Base-by-base conservation (phyloP, 768 basidiomycete species). In the Pisolithus albus region DNA sequence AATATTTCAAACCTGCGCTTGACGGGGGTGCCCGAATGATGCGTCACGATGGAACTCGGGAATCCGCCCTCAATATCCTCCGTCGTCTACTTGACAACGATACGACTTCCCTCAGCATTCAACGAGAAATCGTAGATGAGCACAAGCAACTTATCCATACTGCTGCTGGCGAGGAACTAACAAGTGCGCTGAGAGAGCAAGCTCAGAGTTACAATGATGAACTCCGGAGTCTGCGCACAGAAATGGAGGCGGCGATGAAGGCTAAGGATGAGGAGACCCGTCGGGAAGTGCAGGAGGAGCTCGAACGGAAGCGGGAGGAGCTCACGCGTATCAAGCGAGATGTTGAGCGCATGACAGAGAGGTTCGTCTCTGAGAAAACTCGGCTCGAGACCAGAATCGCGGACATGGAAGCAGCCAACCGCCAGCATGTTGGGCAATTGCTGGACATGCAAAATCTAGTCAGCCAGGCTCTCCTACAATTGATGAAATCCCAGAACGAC, bases 71-170 rank as follows among this genome's bases (percentile, higher is more conserved):
- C 0, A 52, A 56, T 8, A 70, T 81, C 50, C 53, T 83, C 0
- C 70, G 71, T 8, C 65, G 68, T 26, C 60, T 83, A 52, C 56
- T 77, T 10, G 61, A 65, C 23, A 72, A 65, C 7, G 61, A 64
- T 23, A 73, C 81, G 0, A 55, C 70, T 2, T 65, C 75, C 2
- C 66, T 83, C 3, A 71, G 69, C 23, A 81, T 84, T 45, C 82
- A 83, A 56, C 64, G 68, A 30, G 82, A 84, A 59, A 66, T 82
- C 11, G 77, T 82, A 3, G 74, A 75, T 50, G 66, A 76, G 56
- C 67, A 67, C 30, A 73, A 74, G 47, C 68, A 73, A 34, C 71
- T 83, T 15, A 65, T 72, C 1, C 66, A 82, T 48, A 82, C 83
- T 3, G 64, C 69, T 2, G 82, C 81, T 1, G 80, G 80, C 1